Evolutionary conservation across 2,329 filamentous ascomycete genomes (phyloP).

Genomic region (Lithohypha guttulata): DNA sequence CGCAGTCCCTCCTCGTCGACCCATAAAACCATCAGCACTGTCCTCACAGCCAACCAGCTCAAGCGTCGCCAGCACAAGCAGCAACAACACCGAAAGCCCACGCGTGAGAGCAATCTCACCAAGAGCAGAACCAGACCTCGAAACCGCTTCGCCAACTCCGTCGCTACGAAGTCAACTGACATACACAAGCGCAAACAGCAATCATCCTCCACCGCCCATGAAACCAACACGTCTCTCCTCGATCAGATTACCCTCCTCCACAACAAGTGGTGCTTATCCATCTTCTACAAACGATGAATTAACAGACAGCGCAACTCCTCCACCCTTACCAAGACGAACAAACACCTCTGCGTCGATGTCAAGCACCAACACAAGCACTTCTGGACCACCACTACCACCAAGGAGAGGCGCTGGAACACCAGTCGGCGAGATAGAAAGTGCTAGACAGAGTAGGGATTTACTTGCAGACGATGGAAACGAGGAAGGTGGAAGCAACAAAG

Average conservation of each 20-base stretch:
- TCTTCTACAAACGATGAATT: neutral
- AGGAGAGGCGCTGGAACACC: neutral
- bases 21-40: constrained; percentile 48
- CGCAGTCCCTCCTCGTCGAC: constrained; percentile 45
- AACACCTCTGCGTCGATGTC: constrained; percentile 16
- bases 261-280: neutral
- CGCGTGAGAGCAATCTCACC: constrained; percentile 1
- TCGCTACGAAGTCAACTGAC: constrained; percentile 8
- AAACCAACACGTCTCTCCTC: neutral
- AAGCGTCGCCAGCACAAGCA: neutral
- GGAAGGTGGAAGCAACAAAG: neutral
- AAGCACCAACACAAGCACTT: neutral
- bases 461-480: neutral
- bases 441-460: neutral
- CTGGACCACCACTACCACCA: constrained; percentile 7
- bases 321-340: constrained; percentile 15
- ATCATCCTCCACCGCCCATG: constrained; percentile 9
- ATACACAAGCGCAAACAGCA: constrained; percentile 10
- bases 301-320: constrained; percentile 11
- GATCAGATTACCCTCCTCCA: constrained; percentile 6
- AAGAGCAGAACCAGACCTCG: neutral
- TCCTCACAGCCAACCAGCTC: constrained; percentile 12
- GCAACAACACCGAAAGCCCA: too few relatives aligned
- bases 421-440: neutral
- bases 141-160: neutral